These are phyloP conservation scores for Diospyros lotus DNA, from an alignment of 148 eudicot species.

Conservation along the genomic window DNA sequence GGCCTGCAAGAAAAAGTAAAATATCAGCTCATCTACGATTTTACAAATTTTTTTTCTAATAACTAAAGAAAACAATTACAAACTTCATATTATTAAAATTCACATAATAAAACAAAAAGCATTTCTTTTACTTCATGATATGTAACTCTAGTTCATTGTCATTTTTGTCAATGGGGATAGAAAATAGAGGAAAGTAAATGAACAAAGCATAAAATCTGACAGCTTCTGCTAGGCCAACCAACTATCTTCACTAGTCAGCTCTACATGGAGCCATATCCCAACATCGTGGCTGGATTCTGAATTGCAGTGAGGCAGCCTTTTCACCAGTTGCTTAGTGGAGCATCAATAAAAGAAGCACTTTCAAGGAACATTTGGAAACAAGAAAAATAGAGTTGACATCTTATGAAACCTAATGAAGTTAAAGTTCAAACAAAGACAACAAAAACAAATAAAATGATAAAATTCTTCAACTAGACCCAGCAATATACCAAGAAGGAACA, in stretches of 20 bases:
- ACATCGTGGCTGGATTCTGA: no score
- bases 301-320: no score
- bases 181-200: background rate
- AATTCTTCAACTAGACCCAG: background rate
- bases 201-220: background rate
- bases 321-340: no score
- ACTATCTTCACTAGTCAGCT: background rate
- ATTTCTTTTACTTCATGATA: background rate
- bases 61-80: no score
- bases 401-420: background rate
- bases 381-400: background rate
- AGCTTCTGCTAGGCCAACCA: background rate
- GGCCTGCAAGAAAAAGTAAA: conserved; percentile 49
- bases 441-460: background rate
- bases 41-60: no score
- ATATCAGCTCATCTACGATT: background rate
- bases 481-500: background rate
- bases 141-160: background rate
- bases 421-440: background rate
- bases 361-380: no score
- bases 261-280: background rate
- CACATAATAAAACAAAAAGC: no score
- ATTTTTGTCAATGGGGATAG: background rate
- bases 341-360: no score
- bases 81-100: no score